phyloP scores from a whole-genome alignment of 2,329 filamentous ascomycete genomes.

The Pezicula carpinea region DNA sequence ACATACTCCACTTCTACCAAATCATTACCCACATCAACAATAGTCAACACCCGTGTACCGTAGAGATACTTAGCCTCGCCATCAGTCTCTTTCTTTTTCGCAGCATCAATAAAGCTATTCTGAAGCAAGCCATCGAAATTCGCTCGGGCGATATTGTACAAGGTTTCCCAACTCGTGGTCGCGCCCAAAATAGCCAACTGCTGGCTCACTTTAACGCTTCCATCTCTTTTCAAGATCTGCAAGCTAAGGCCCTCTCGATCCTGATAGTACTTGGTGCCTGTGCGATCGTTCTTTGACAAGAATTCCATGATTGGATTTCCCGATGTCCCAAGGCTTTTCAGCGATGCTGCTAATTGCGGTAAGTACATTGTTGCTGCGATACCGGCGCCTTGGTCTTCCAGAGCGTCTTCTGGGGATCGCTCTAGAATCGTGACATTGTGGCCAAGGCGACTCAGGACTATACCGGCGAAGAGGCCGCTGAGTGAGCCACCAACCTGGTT shows the following conservation, averaged over 20 bases:
- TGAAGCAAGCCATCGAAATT: slow-evolving; percentile 13
- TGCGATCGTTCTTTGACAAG: slow-evolving; percentile 7
- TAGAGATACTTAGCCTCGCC: slow-evolving; percentile 6
- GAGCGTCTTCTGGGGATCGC: slow-evolving; percentile 1
- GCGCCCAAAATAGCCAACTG: slow-evolving; percentile 7
- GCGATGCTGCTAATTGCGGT: background rate
- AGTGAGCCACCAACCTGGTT: slow-evolving; percentile 18
- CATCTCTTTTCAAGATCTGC: slow-evolving; percentile 6
- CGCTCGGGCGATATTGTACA: slow-evolving; percentile 13
- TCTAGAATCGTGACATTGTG: slow-evolving; percentile 17
- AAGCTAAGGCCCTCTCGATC: background rate
- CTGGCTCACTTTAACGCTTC: background rate
- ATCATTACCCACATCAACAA: slow-evolving; percentile 1
- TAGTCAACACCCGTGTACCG: slow-evolving; percentile 5
- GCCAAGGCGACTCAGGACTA: slow-evolving; percentile 14
- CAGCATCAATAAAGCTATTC: slow-evolving; percentile 8
- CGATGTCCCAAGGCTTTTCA: background rate
- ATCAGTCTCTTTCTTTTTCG: slow-evolving; percentile 9
- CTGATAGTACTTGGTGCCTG: background rate
- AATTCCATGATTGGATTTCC: slow-evolving; percentile 8
- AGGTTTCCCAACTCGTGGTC: slow-evolving; percentile 8
- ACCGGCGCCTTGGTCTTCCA: slow-evolving; percentile 9
- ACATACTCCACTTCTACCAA: background rate
- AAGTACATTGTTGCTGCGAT: slow-evolving; percentile 6
- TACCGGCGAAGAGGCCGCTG: slow-evolving; percentile 12